phyloP scores from a whole-genome alignment of 129 eudicot genomes.

The Cynara cardunculus region DNA sequence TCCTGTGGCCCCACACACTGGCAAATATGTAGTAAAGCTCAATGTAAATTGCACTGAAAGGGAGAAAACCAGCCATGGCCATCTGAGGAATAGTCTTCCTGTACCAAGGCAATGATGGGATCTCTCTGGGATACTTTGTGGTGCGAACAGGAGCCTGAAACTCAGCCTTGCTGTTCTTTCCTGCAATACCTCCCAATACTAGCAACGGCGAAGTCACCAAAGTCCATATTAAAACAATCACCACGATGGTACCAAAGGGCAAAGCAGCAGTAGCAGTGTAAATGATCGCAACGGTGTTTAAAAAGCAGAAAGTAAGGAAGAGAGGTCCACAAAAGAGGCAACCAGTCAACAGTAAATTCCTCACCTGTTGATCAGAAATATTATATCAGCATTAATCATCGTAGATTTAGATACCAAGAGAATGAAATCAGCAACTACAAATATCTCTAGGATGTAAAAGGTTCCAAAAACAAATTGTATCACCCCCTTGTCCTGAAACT shows the following conservation, averaged over 20 bases:
- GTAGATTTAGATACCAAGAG: not conserved
- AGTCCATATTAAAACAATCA: slow-evolving; percentile 66
- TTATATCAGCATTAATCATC: slow-evolving; percentile 12
- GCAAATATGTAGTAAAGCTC: slow-evolving; percentile 77
- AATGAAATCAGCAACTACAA: not conserved
- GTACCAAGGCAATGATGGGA: slow-evolving; percentile 67
- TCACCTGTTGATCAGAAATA: slow-evolving; percentile 48
- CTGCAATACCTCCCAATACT: slow-evolving; percentile 79
- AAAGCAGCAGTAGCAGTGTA: slow-evolving; percentile 81
- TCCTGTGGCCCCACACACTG: slow-evolving; percentile 83
- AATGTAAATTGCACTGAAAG: slow-evolving; percentile 67
- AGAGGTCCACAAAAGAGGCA: slow-evolving; percentile 78
- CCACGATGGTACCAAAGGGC: slow-evolving; percentile 80
- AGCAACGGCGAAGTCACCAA: slow-evolving; percentile 73
- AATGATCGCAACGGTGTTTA: slow-evolving; percentile 72
- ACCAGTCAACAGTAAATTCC: slow-evolving; percentile 72
- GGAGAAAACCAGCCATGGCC: slow-evolving; percentile 81
- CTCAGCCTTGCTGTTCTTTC: slow-evolving; percentile 73
- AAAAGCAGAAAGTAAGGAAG: slow-evolving; percentile 81
- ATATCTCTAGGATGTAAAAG: too few species aligned
- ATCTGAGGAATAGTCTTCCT: slow-evolving; percentile 65
- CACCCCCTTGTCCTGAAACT: too few species aligned
- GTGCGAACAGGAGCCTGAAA: slow-evolving; percentile 82
- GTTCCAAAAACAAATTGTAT: too few species aligned
- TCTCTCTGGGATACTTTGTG: slow-evolving; percentile 72